phyloP scores from a whole-genome alignment of 106 monocot genomes.

The Phalaenopsis equestris region DNA sequence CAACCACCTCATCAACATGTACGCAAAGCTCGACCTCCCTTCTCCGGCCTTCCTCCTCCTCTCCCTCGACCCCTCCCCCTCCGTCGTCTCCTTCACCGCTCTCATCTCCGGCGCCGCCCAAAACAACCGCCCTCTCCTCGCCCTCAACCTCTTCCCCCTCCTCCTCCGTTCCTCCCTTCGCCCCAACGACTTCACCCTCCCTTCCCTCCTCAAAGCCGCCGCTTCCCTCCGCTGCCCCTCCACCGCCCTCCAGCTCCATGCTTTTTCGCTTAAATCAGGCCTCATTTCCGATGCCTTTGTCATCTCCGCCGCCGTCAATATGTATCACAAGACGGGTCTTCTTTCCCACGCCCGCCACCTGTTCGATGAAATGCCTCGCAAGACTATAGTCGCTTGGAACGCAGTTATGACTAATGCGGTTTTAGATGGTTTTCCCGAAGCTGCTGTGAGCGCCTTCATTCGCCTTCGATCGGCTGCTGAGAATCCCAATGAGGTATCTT shows the following conservation, averaged over 20 bases:
- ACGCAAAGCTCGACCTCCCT: slow-evolving; percentile 82
- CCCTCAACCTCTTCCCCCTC: slow-evolving; percentile 38
- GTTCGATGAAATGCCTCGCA: slow-evolving; percentile 70
- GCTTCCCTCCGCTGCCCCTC: slow-evolving; percentile 13
- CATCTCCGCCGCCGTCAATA: slow-evolving; percentile 44
- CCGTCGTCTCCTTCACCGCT: slow-evolving; percentile 72
- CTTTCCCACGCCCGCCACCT: slow-evolving; percentile 24
- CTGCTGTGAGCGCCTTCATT: slow-evolving; percentile 25
- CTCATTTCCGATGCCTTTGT: slow-evolving; percentile 48
- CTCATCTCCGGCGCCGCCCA: slow-evolving; percentile 67
- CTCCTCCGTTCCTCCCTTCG: slow-evolving; percentile 45
- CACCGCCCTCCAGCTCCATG: slow-evolving; percentile 36
- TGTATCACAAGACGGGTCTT: slow-evolving; percentile 50
- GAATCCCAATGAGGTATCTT: slow-evolving; percentile 34
- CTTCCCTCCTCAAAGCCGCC: slow-evolving; percentile 69
- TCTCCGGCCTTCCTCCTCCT: slow-evolving; percentile 27
- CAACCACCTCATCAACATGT: slow-evolving; percentile 91
- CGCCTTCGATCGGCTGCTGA: slow-evolving; percentile 13
- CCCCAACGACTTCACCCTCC: slow-evolving; percentile 94
- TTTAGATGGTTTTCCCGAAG: slow-evolving; percentile 25
- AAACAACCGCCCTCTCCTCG: slow-evolving; percentile 37
- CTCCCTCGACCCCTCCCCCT: slow-evolving; percentile 43
- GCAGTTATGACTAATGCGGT: slow-evolving; percentile 60
- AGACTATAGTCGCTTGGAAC: slow-evolving; percentile 59
- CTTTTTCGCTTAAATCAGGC: slow-evolving; percentile 37